Conservation (phyloP, 495 filamentous ascomycete genomes). For the Jackrogersella multiformis region DNA sequence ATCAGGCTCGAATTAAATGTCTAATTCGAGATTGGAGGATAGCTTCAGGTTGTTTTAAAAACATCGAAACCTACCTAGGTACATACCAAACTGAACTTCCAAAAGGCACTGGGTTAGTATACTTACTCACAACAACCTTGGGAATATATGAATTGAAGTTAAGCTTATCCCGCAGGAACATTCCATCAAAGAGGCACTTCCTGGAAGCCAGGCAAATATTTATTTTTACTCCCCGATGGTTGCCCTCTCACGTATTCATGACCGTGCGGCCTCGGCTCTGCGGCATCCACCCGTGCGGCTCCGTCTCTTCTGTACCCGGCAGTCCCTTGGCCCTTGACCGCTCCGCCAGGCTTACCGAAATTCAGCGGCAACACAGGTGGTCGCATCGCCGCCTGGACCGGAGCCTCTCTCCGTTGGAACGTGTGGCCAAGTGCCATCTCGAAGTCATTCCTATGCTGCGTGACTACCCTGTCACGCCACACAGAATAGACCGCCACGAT, state of each 20-base stretch:
- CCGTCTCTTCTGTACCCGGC: not conserved
- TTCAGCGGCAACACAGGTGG: not conserved
- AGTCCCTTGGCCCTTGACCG: not conserved
- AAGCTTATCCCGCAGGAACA: too few relatives aligned
- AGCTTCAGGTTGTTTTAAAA: too few relatives aligned
- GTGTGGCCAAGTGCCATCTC: slow-evolving; percentile 10
- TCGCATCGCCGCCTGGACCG: not conserved
- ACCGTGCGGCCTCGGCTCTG: not conserved
- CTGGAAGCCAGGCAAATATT: not conserved
- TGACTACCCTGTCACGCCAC: slow-evolving; percentile 48
- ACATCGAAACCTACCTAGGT: not conserved
- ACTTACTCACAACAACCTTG: not conserved
- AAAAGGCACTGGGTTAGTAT: not conserved
- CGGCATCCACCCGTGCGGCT: not conserved
- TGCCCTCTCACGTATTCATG: not conserved
- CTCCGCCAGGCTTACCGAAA: not conserved
- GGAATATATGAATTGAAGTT: not conserved
- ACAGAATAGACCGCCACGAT: slow-evolving; percentile 25
- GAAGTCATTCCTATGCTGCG: slow-evolving; percentile 6
- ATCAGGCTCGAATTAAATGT: too few relatives aligned
- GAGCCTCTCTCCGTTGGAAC: not conserved
- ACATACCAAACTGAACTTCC: not conserved
- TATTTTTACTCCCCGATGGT: not conserved
- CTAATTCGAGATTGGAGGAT: too few relatives aligned
- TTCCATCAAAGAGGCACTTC: slow-evolving; percentile 2